These are phyloP conservation scores for Jamesozyma spencerorum DNA, from an alignment of 805 yeast genomes.

Conservation along the genomic window DNA sequence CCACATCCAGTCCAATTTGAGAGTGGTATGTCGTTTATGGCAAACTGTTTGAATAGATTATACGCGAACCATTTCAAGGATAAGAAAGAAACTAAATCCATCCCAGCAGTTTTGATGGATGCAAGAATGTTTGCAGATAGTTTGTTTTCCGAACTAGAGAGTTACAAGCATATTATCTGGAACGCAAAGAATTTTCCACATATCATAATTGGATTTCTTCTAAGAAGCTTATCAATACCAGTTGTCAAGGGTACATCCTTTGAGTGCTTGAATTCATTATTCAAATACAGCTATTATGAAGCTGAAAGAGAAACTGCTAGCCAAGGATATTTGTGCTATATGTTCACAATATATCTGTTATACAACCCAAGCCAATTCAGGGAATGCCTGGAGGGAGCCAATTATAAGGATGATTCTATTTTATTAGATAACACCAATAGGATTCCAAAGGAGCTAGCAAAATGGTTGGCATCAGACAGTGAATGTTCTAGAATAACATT, in stretches of 20 bases:
- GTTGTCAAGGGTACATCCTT: constrained; percentile 44
- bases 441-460: constrained; percentile 31
- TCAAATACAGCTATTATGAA: constrained; percentile 35
- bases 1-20: constrained; percentile 28
- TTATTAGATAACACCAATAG: constrained; percentile 25
- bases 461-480: constrained; percentile 22
- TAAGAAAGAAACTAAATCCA: constrained; percentile 17
- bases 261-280: constrained; percentile 35
- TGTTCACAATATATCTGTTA: constrained; percentile 30
- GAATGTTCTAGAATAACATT: constrained; percentile 28
- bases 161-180: constrained; percentile 30
- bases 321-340: constrained; percentile 14
- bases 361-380: constrained; percentile 31
- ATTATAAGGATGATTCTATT: constrained; percentile 26
- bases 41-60: constrained; percentile 24
- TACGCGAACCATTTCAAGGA: constrained; percentile 24
- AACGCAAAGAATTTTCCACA: constrained; percentile 40
- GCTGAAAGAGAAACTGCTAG: constrained; percentile 11
- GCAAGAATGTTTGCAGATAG: constrained; percentile 34
- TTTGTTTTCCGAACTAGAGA: constrained; percentile 37
- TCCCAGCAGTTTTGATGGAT: constrained; percentile 26
- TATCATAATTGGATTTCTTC: constrained; percentile 37
- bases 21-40: constrained; percentile 31
- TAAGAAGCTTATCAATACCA: constrained; percentile 51
- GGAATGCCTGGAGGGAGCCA: constrained; percentile 27